Base-by-base conservation (phyloP, 1,284 basidiomycete species). In the Apiotrichum gracile region DNA sequence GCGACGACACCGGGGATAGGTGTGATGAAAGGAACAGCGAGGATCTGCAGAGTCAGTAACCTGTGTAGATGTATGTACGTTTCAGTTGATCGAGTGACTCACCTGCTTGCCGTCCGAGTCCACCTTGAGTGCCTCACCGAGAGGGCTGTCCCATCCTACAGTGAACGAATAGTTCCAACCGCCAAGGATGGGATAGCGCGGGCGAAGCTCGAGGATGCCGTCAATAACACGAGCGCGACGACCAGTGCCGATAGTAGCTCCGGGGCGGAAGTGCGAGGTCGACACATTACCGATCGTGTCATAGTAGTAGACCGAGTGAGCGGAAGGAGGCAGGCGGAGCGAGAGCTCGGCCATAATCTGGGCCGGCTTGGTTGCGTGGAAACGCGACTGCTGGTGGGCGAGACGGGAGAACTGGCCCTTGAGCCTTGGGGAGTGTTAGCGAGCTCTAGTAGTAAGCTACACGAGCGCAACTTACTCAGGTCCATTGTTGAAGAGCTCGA, bases 131-230 rank as follows among this genome's bases (percentile, higher is more conserved):
- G 66, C 71, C 65, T 91, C 86, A n/a, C 73, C 78, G 42, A 96
- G 78, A 21, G 89, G 86, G 10, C 86, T 80, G 66, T 97, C 91
- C 81, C 87, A 99, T 4, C 96, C 96, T 13, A 97, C 80, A 6
- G 87, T 91, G 76, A 94, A 98, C 39, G 80, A 84, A 76, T 96
- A 98, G 72, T 97, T 97, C 96, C 96, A 99, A 19, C 94, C 92
- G 27, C 96, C 96, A 57, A 97, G 75, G 25, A 99, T 67, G 9
- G 96, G 96, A 73, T 93, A 99, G 35, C 96, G 82, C 1, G 96
- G 94, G 42, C 80, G 81, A 42, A 98, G 70, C 65, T 97, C 91
- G 38, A 97, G 78, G 12, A 83, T 62, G n/a, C 63, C 62, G 22
- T 68, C 67, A 56, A 80, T 79, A 39, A 77, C 74, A 35, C 68